phyloP scores from a whole-genome alignment of 2,329 filamentous ascomycete genomes.

The Venturia oleaginea region DNA sequence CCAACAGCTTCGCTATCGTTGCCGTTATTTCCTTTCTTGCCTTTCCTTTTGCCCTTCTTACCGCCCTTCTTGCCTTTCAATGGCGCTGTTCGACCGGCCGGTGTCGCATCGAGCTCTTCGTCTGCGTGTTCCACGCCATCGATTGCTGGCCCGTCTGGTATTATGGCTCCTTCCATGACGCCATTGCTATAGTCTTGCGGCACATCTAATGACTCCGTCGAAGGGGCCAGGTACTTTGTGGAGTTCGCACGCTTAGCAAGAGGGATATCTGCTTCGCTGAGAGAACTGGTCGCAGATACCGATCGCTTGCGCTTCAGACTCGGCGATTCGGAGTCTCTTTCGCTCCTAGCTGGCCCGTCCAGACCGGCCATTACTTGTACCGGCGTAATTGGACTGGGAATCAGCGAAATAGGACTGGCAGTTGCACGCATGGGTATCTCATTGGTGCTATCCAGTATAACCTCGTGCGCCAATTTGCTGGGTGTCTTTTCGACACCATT shows the following conservation, averaged over 20 bases:
- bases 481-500: conserved; percentile 56
- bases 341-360: background rate
- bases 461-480: conserved; percentile 63
- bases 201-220: conserved; percentile 19
- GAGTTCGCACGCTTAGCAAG: conserved; percentile 26
- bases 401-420: background rate
- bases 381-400: background rate
- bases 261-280: conserved; percentile 27
- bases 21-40: conserved; percentile 25
- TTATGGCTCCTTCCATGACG: conserved; percentile 25
- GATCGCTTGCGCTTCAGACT: conserved; percentile 37
- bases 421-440: background rate
- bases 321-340: conserved; percentile 1
- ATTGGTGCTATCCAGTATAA: conserved; percentile 16
- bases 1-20: conserved; percentile 24
- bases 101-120: conserved; percentile 19
- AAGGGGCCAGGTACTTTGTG: conserved; percentile 26
- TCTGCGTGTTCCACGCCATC: conserved; percentile 10
- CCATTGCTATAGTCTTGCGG: background rate
- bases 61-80: conserved; percentile 30
- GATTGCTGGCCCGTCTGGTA: conserved; percentile 18
- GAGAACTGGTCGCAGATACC: conserved; percentile 30
- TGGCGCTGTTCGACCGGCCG: conserved; percentile 23
- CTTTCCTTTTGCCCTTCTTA: conserved; percentile 39
- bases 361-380: background rate